Evolutionary conservation across 169 alveolate genomes (phyloP).

Genomic region (Cryptosporidium ryanae): DNA sequence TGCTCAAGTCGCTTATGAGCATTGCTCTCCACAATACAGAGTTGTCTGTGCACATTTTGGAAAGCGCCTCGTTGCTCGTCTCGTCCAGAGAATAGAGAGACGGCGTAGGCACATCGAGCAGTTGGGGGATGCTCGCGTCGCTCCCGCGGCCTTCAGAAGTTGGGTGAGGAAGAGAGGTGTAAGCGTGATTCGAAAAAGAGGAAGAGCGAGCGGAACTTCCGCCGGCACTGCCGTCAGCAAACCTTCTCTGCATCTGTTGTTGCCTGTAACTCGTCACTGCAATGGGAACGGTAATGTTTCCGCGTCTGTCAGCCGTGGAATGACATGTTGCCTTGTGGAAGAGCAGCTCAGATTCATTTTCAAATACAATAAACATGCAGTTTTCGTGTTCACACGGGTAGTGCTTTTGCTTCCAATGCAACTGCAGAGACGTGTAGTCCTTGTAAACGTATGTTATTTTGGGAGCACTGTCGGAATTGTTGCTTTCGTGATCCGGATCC

Average conservation of each 20-base stretch:
- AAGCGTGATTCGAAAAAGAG: neutral
- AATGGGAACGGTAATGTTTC: conserved; percentile 54
- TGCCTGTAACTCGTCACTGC: conserved; percentile 35
- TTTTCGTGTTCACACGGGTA: conserved; percentile 80
- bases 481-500: neutral
- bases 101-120: conserved; percentile 4
- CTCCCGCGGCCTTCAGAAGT: no score
- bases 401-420: conserved; percentile 79
- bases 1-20: conserved; percentile 16
- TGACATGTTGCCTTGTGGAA: conserved; percentile 77
- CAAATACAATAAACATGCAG: conserved; percentile 81
- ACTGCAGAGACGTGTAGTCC: conserved; percentile 75
- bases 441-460: conserved; percentile 76
- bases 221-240: neutral
- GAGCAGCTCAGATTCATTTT: conserved; percentile 78
- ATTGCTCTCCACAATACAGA: conserved; percentile 56
- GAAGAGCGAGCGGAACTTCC: neutral
- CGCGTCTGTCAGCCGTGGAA: conserved; percentile 46
- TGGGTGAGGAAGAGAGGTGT: no score
- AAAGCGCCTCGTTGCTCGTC: conserved; percentile 17
- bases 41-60: conserved; percentile 2
- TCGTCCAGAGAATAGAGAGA: conserved; percentile 45
- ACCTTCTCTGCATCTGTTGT: conserved; percentile 25
- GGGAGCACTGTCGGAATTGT: neutral
- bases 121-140: neutral